Percentiles rank a stretch among this genome's conserved stretches.
Conservation (phyloP, 495 filamentous ascomycete genomes). For the Penicillium riverlandense region DNA sequence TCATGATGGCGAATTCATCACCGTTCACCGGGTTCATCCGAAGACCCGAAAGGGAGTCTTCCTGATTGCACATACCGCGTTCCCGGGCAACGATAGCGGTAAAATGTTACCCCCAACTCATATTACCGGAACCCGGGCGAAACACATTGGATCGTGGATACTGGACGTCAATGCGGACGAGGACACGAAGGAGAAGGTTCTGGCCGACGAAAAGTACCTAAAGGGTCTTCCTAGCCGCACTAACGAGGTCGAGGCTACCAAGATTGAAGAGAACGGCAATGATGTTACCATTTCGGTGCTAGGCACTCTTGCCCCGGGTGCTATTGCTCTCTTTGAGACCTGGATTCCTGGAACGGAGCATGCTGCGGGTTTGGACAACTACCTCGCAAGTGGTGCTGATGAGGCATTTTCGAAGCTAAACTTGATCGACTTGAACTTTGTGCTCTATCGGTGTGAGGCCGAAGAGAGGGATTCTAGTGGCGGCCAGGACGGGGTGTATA, state of each 20-base stretch:
- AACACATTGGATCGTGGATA: conserved; percentile 79
- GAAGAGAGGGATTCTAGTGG: conserved; percentile 80
- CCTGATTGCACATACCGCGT: conserved; percentile 90
- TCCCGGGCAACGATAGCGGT: conserved; percentile 76
- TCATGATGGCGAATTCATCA: conserved; percentile 92
- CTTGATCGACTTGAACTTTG: conserved; percentile 82
- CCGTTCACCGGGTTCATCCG: conserved; percentile 90
- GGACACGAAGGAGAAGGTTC: conserved; percentile 52
- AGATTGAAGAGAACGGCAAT: conserved; percentile 56
- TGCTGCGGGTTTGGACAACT: conserved; percentile 70
- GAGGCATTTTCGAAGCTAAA: conserved; percentile 67
- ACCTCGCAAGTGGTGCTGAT: conserved; percentile 72
- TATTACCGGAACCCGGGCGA: conserved; percentile 66
- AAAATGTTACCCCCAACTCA: conserved; percentile 67
- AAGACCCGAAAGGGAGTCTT: conserved; percentile 87
- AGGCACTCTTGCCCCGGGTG: conserved; percentile 79
- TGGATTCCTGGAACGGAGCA: conserved; percentile 84
- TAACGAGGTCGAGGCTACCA: conserved; percentile 60
- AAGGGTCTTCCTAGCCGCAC: conserved; percentile 77
- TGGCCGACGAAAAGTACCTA: conserved; percentile 62
- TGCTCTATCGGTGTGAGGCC: conserved; percentile 85
- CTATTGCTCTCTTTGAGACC: conserved; percentile 91
- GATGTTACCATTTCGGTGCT: conserved; percentile 78
- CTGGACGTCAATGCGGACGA: conserved; percentile 72
- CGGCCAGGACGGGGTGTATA: conserved; percentile 79